Percentiles rank a stretch among this genome's conserved stretches.
phyloP scores from a whole-genome alignment of 495 filamentous ascomycete species.

The Platismatia glauca region DNA sequence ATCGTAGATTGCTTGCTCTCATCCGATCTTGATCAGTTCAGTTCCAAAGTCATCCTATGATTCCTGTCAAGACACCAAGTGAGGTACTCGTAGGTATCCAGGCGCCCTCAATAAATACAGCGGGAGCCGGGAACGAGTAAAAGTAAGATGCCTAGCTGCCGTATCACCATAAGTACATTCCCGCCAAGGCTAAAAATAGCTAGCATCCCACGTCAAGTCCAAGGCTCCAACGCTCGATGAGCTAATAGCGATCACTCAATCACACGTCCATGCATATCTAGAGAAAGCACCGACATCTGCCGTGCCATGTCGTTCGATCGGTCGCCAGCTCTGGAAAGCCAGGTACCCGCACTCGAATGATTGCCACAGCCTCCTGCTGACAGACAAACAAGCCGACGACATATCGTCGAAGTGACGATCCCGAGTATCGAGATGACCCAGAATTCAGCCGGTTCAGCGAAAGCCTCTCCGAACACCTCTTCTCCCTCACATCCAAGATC shows the following conservation, averaged over 20 bases:
- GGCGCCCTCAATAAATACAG: too few species aligned
- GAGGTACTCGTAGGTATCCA: too few species aligned
- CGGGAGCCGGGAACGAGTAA: too few species aligned
- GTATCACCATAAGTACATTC: neutral
- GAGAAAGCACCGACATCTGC: neutral
- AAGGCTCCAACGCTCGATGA: constrained; percentile 3
- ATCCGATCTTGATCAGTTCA: too few species aligned
- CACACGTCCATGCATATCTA: neutral
- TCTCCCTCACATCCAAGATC: constrained; percentile 79
- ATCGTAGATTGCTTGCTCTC: too few species aligned
- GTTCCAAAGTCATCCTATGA: too few species aligned
- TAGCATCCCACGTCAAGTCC: constrained; percentile 8
- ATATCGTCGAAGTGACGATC: constrained; percentile 58
- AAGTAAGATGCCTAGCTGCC: too few species aligned
- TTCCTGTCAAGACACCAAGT: too few species aligned
- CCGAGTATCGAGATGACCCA: constrained; percentile 74
- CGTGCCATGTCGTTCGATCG: constrained; percentile 19
- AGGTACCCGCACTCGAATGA: constrained; percentile 3
- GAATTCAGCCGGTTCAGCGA: constrained; percentile 79
- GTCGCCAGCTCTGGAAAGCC: constrained; percentile 19
- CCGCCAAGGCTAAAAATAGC: constrained; percentile 5
- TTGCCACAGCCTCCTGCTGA: neutral
- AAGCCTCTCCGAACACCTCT: constrained; percentile 74
- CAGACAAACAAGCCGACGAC: constrained; percentile 48
- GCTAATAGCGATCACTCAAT: too few species aligned